These are phyloP conservation scores for Aspergillus homomorphus DNA, from an alignment of 495 filamentous ascomycete genomes.

Conservation along the genomic window DNA sequence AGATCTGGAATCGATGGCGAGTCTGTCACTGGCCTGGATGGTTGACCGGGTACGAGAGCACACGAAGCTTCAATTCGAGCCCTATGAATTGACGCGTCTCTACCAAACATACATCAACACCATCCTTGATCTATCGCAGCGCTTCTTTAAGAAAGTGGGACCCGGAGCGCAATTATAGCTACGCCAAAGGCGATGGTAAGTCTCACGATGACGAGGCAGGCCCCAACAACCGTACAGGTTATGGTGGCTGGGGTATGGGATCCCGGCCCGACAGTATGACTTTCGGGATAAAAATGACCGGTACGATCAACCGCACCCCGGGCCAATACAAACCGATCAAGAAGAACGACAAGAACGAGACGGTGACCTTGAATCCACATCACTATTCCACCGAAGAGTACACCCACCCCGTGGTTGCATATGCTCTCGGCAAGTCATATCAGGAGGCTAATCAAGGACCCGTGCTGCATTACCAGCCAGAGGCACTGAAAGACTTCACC, in stretches of 20 bases:
- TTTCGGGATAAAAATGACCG: background rate
- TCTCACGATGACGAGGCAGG: background rate
- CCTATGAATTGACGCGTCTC: background rate
- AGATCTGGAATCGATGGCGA: conserved; percentile 6
- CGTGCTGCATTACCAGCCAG: background rate
- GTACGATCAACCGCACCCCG: background rate
- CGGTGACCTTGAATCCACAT: background rate
- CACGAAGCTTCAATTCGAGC: background rate
- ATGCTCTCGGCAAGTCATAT: background rate
- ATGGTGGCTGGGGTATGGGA: background rate
- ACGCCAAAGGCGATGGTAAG: background rate
- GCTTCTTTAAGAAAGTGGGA: background rate
- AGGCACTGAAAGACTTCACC: background rate
- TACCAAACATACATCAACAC: background rate
- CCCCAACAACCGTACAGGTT: background rate
- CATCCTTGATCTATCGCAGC: background rate
- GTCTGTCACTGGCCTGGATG: conserved; percentile 6
- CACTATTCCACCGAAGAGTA: background rate
- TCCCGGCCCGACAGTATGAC: background rate
- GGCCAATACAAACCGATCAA: background rate
- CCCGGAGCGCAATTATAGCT: background rate
- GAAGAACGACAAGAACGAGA: background rate
- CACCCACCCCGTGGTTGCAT: background rate
- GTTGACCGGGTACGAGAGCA: background rate
- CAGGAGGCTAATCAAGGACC: background rate